These are phyloP conservation scores for Penicillium sp. DNA, from an alignment of 2,329 filamentous ascomycete genomes.

Conservation along the genomic window DNA sequence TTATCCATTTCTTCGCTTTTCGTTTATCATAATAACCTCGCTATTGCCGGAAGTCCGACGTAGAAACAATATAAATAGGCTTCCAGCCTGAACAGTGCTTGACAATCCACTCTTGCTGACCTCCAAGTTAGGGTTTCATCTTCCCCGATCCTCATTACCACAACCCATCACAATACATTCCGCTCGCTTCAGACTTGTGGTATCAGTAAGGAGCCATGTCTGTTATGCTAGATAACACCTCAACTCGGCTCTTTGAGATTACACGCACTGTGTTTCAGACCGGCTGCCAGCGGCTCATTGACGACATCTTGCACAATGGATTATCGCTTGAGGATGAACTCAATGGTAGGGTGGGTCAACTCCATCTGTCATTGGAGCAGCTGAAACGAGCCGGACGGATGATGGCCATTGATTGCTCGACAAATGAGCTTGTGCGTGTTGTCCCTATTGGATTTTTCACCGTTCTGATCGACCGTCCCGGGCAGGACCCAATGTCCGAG, in stretches of 20 bases:
- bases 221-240: background rate
- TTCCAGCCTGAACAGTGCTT: background rate
- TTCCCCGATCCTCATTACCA: background rate
- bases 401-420: background rate
- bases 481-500: background rate
- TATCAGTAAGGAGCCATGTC: background rate
- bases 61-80: background rate
- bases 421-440: background rate
- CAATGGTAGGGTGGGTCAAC: background rate
- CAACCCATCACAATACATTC: background rate
- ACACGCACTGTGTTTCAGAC: background rate
- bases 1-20: no score
- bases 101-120: background rate
- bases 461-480: background rate
- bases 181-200: no score
- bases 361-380: background rate
- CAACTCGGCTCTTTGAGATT: background rate
- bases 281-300: background rate
- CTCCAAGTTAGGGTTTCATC: background rate
- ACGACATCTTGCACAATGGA: background rate
- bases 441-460: background rate
- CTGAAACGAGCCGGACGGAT: background rate
- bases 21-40: no score
- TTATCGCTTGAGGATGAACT: background rate
- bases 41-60: rapidly evolving